Base-by-base conservation (phyloP, 371 early-diverging fungal genomes). In the Lichtheimia corymbifera region DNA sequence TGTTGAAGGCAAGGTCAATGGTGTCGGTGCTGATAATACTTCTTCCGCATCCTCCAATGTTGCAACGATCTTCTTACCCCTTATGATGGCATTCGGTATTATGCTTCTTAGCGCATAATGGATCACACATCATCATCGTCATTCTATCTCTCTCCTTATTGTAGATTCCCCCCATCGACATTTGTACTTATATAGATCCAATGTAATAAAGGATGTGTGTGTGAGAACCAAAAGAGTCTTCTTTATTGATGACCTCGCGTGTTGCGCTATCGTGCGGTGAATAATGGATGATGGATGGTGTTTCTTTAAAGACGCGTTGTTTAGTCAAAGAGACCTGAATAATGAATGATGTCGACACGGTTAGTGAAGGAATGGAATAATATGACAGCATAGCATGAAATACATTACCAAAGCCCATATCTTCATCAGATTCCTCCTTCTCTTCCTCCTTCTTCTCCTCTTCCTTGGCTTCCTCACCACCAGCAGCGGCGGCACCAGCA, bases 381-480 rank as follows among this genome's bases (percentile, higher is more conserved):
- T 18, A 64, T 44, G 25, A 24, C 30, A 30, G 11, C 20, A 41
- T 60, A 53, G 2, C 45, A 20, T 47, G 6, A 14, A 11, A 14
- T 6, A 28, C 41, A 79, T 62, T 82, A 87, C 87, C 93, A 87
- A 93, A 91, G 81, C 93, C 95, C 94, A 94, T 93, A 77, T 94
- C 95, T 22, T 89, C 92, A 68, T 93, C 95, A 67, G 92, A 91
- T 84, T 93, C 93, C 75, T 93, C 94, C 82, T 88, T 86, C 74
- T 85, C 88, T 75, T 87, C 88, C 64, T 86, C 91, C 74, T 82
- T 84, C 20, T 18, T 42, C 82, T 86, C 77, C 67, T 71, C 75
- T 70, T 83, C 85, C 72, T 86, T 86, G 25, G 66, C 88, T 63
- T 79, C 88, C 25, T 80, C 86, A 54, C 73, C 82, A 62, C 73